Evolutionary conservation across 805 yeast species (phyloP).

Genomic region (Barnettozyma pratensis): DNA sequence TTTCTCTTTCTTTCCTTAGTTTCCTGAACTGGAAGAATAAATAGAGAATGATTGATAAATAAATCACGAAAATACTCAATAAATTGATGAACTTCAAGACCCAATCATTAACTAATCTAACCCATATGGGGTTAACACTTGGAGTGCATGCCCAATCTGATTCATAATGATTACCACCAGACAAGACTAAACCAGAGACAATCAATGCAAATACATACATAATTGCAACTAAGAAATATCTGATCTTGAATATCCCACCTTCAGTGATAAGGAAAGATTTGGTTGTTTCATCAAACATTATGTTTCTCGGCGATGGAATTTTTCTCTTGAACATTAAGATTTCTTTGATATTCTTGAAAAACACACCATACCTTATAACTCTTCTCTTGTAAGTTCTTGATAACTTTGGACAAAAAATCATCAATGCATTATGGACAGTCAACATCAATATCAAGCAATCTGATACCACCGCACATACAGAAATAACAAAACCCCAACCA

Average conservation of each 20-base stretch:
- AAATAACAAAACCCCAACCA: conserved; percentile 17
- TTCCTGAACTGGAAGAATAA: conserved; percentile 8
- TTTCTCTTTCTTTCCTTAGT: conserved; percentile 11
- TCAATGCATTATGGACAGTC: conserved; percentile 19
- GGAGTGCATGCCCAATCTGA: conserved; percentile 15
- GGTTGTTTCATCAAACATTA: background rate
- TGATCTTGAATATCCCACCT: conserved; percentile 19
- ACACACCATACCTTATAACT: conserved; percentile 5
- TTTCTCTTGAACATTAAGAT: background rate
- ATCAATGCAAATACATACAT: background rate
- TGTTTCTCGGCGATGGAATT: background rate
- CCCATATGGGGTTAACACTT: conserved; percentile 18
- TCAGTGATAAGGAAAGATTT: conserved; percentile 11
- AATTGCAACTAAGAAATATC: conserved; percentile 1
- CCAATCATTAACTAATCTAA: conserved; percentile 16
- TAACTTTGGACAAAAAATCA: conserved; percentile 15
- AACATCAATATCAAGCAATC: conserved; percentile 16
- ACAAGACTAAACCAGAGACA: conserved; percentile 11
- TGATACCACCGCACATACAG: conserved; percentile 10
- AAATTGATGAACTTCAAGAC: conserved; percentile 15
- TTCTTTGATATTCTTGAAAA: conserved; percentile 3
- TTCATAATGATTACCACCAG: conserved; percentile 10
- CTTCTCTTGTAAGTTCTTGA: conserved; percentile 8
- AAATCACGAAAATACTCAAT: conserved; percentile 12
- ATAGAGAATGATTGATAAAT: conserved; percentile 15